Evolutionary conservation across 2,329 filamentous ascomycete species (phyloP).

Genomic region (Sporothrix brunneoviolacea): DNA sequence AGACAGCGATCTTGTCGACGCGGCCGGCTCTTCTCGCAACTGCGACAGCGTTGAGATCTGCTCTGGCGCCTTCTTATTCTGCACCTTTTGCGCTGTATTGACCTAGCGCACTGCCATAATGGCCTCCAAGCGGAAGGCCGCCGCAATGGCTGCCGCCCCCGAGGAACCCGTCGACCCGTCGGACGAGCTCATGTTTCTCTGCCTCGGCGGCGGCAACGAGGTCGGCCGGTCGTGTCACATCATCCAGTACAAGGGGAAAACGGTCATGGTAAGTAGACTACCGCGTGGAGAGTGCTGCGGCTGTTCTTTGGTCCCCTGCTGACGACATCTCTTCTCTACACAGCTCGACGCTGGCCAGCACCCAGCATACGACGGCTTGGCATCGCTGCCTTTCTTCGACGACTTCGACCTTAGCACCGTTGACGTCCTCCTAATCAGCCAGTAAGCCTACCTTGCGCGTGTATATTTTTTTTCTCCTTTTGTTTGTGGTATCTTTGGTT

Average conservation of each 20-base stretch:
- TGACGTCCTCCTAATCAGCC: constrained; percentile 94
- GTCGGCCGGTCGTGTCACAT: constrained; percentile 97
- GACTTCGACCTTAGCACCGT: constrained; percentile 97
- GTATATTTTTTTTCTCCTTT: background rate
- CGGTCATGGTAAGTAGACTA: constrained; percentile 71
- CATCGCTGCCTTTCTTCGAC: constrained; percentile 92
- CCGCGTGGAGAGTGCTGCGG: background rate
- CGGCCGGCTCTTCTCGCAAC: too few relatives aligned
- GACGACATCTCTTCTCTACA: constrained; percentile 4
- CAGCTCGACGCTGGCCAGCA: constrained; percentile 97
- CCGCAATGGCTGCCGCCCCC: constrained; percentile 61
- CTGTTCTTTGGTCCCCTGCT: background rate
- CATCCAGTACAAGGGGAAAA: constrained; percentile 98
- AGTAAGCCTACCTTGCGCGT: constrained; percentile 61
- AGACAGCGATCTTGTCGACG: too few relatives aligned
- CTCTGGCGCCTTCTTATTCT: background rate
- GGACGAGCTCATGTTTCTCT: constrained; percentile 91
- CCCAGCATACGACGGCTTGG: constrained; percentile 89
- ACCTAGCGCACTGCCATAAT: constrained; percentile 39
- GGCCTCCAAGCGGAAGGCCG: constrained; percentile 89
- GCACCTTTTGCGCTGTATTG: background rate
- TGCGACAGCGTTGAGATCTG: background rate
- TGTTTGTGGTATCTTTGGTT: background rate
- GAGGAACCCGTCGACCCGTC: constrained; percentile 89
- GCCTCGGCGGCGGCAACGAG: constrained; percentile 91